Percentiles rank a stretch among this genome's conserved stretches.
Conservation (phyloP, 2,329 filamentous ascomycete genomes). For the Xylaria sp. region DNA sequence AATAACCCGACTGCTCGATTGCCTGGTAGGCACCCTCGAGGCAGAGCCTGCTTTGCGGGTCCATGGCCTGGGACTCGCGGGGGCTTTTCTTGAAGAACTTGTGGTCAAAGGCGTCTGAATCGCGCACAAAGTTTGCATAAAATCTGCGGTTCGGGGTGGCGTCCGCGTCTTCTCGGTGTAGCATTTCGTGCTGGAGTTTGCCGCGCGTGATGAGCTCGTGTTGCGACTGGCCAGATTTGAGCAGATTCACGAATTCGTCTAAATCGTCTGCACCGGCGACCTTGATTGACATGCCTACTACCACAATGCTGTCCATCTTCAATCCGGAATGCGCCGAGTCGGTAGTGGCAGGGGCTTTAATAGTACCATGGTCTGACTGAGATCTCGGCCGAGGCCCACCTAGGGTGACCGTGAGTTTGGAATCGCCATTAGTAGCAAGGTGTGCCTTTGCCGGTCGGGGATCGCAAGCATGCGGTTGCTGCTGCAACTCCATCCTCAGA, state of each 20-base stretch:
- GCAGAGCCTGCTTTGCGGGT: background rate
- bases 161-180: no score
- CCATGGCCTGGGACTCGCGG: background rate
- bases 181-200: background rate
- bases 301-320: no score
- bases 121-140: background rate
- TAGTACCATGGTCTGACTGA: no score
- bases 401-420: no score
- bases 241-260: constrained; percentile 50
- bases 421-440: no score
- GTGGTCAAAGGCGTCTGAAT: background rate
- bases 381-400: no score
- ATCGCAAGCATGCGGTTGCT: no score
- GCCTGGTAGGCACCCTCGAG: background rate
- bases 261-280: constrained; percentile 50
- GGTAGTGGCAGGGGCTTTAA: no score
- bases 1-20: background rate
- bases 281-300: constrained; percentile 53
- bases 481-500: no score
- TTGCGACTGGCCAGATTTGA: constrained; percentile 47
- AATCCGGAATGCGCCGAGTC: no score
- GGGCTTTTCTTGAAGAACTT: constrained; percentile 10
- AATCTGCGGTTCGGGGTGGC: background rate
- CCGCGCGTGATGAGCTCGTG: constrained; percentile 40
- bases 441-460: no score